Evolutionary conservation across 116 monocot genomes (phyloP).

Genomic region (Zostera marina): DNA sequence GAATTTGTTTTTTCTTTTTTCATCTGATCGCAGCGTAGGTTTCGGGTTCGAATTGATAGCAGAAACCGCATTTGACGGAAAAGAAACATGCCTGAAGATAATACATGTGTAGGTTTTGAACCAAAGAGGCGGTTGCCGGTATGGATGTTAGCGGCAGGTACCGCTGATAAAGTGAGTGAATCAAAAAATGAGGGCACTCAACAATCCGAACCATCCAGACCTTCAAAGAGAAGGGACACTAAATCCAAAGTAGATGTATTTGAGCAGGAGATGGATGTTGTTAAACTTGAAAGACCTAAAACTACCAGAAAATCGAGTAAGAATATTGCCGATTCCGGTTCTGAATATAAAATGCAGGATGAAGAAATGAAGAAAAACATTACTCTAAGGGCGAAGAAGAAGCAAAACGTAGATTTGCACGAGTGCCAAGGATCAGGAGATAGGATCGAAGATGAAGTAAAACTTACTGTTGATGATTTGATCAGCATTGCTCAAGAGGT

Average conservation of each 20-base stretch:
- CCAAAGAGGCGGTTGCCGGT: conserved; percentile 8
- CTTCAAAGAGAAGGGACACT: not conserved
- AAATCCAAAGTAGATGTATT: not conserved
- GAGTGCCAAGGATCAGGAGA: not conserved
- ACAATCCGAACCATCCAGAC: not conserved
- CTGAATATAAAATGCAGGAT: not conserved
- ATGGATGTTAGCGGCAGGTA: conserved; percentile 10
- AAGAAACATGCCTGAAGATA: not conserved
- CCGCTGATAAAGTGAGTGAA: conserved; percentile 1
- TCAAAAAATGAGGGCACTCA: conserved; percentile 2
- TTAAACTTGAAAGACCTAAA: not conserved
- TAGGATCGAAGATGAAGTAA: conserved; percentile 8
- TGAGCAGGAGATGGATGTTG: not conserved
- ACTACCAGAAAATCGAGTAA: conserved; percentile 5
- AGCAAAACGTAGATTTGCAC: not conserved
- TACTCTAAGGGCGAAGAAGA: not conserved
- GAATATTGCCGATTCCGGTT: not conserved
- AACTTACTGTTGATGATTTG: conserved; percentile 20
- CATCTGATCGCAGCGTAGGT: too few relatives aligned
- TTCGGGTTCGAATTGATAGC: too few relatives aligned
- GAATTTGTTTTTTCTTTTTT: too few relatives aligned
- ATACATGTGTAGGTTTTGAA: not conserved
- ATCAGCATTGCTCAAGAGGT: conserved; percentile 22
- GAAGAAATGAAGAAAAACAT: not conserved
- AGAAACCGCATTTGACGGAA: too few relatives aligned